phyloP scores from a whole-genome alignment of 306 rosid genomes.

The Glycine soja region DNA sequence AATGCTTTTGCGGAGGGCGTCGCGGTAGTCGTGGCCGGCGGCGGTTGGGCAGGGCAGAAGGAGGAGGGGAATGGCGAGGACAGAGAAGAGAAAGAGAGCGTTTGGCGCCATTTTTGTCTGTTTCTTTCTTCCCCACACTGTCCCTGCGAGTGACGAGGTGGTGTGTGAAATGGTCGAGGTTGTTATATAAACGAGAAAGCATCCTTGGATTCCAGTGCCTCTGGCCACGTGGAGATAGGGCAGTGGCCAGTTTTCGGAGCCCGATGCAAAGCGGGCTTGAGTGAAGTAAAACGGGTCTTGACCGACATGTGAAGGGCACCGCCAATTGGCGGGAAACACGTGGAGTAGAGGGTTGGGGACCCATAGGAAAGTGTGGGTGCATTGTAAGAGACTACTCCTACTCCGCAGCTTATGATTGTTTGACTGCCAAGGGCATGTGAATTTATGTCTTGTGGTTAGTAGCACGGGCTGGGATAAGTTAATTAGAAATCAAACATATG shows the following conservation, averaged over 20 bases:
- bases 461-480: not conserved
- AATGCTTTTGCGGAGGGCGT: constrained; percentile 86
- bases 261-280: constrained; percentile 65
- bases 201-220: constrained; percentile 81
- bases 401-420: constrained; percentile 7
- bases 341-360: constrained; percentile 49
- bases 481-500: too few species aligned
- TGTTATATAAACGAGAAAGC: constrained; percentile 68
- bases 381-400: not conserved
- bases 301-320: constrained; percentile 54
- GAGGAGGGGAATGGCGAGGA: constrained; percentile 49
- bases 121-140: not conserved
- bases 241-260: constrained; percentile 53
- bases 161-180: constrained; percentile 45
- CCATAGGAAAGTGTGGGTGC: not conserved
- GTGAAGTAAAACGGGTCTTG: constrained; percentile 50
- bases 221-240: constrained; percentile 56
- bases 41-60: constrained; percentile 53
- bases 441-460: not conserved
- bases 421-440: not conserved
- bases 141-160: not conserved
- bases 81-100: constrained; percentile 33
- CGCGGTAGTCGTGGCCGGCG: constrained; percentile 72
- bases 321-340: constrained; percentile 66
- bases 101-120: constrained; percentile 54